Evolutionary conservation across 2,329 filamentous ascomycete species (phyloP).

Genomic region (Lasiodiplodia sp.): DNA sequence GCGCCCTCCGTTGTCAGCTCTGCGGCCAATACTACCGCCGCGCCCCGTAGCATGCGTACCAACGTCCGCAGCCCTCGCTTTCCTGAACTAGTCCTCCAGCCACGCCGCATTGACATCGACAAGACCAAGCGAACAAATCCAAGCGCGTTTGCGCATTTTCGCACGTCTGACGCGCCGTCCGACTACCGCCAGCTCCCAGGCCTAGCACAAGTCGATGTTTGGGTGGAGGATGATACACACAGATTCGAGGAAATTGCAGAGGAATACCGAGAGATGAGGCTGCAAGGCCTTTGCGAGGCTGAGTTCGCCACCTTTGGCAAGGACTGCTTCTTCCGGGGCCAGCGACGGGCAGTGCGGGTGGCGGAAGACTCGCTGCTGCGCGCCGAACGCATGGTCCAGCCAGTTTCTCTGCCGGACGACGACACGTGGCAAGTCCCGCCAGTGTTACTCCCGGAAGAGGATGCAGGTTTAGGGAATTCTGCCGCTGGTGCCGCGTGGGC

Average conservation of each 20-base stretch:
- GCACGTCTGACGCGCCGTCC: not conserved
- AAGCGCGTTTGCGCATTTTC: constrained; percentile 19
- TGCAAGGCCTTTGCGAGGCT: constrained; percentile 13
- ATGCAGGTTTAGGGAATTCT: not conserved
- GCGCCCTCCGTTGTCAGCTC: not conserved
- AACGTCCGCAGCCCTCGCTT: constrained; percentile 21
- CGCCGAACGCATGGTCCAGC: constrained; percentile 19
- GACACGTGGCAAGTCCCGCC: not conserved
- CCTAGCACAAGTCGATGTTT: constrained; percentile 9
- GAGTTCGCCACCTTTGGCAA: constrained; percentile 27
- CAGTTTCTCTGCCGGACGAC: constrained; percentile 8
- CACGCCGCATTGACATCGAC: constrained; percentile 24
- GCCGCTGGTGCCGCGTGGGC: constrained; percentile 1
- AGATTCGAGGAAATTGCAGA: not conserved
- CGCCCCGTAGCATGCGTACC: not conserved
- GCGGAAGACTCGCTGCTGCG: constrained; percentile 17
- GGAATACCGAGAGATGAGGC: constrained; percentile 28
- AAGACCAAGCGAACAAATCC: not conserved
- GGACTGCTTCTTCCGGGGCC: constrained; percentile 14
- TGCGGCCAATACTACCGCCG: not conserved
- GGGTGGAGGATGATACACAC: constrained; percentile 1
- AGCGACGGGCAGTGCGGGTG: constrained; percentile 8
- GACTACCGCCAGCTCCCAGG: constrained; percentile 9
- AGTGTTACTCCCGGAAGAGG: not conserved
- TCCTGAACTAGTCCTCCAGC: not conserved